Evolutionary conservation across 441 rosid genomes (phyloP).

Genomic region (Viola pubescens): DNA sequence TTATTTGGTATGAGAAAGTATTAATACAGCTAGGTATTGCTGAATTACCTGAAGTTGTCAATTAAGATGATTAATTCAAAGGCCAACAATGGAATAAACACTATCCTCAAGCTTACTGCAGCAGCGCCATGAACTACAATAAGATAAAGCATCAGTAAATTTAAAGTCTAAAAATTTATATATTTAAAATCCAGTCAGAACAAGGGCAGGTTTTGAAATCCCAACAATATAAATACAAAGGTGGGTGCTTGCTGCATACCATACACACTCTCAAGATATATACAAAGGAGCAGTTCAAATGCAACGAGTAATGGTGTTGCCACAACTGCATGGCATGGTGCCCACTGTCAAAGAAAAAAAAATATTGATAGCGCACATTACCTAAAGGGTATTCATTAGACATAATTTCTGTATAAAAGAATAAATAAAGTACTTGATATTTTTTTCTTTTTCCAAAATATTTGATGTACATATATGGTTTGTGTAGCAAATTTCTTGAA

Average conservation of each 20-base stretch:
- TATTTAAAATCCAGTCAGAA: not conserved
- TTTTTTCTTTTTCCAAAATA: too few relatives aligned
- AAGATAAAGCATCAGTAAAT: conserved; percentile 8
- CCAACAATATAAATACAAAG: conserved; percentile 5
- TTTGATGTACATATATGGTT: too few relatives aligned
- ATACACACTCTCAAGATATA: conserved; percentile 73
- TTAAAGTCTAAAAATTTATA: conserved; percentile 2
- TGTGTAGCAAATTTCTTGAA: too few relatives aligned
- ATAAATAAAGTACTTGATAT: too few relatives aligned
- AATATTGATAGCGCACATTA: conserved; percentile 7
- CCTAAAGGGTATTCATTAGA: too few relatives aligned
- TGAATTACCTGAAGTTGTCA: conserved; percentile 82
- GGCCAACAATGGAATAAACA: conserved; percentile 76
- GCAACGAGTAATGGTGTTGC: conserved; percentile 90
- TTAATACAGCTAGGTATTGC: too few relatives aligned
- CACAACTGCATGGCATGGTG: conserved; percentile 94
- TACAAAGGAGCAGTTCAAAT: conserved; percentile 91
- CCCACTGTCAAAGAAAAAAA: conserved; percentile 70
- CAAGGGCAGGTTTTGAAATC: not conserved
- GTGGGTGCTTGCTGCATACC: conserved; percentile 37
- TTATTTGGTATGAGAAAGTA: too few relatives aligned
- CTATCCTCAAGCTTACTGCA: conserved; percentile 81
- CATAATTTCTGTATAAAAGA: too few relatives aligned
- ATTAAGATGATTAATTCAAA: conserved; percentile 67
- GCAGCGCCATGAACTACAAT: conserved; percentile 46